phyloP scores from a whole-genome alignment of 495 filamentous ascomycete species.

The Talaromyces adpressus region DNA sequence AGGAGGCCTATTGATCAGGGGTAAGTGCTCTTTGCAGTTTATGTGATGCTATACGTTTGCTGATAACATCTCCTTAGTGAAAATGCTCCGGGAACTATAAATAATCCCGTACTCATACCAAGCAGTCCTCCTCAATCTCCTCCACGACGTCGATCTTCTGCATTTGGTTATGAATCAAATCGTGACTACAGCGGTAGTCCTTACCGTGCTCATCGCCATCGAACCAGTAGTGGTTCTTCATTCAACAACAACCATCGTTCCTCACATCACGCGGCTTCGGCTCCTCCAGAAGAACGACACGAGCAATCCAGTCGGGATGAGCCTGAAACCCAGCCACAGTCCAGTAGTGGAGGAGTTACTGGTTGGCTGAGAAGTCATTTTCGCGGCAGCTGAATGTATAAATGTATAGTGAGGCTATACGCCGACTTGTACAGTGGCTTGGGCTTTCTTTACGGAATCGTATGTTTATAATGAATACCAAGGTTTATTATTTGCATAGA shows the following conservation, averaged over 20 bases:
- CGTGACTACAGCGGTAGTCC: background rate
- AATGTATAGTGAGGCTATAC: background rate
- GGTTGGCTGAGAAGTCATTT: constrained; percentile 35
- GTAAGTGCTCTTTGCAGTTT: constrained; percentile 12
- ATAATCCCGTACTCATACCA: constrained; percentile 23
- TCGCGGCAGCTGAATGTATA: constrained; percentile 18
- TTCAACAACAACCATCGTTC: background rate
- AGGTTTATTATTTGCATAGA: background rate
- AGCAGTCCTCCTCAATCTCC: constrained; percentile 21
- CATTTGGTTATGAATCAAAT: background rate
- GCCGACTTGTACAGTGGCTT: background rate
- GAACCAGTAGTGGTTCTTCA: background rate
- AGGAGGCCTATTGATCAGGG: constrained; percentile 59
- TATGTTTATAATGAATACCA: background rate
- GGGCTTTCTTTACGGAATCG: background rate
- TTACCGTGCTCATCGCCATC: background rate
- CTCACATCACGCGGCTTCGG: background rate
- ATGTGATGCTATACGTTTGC: constrained; percentile 9
- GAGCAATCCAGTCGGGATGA: constrained; percentile 21
- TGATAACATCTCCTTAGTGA: constrained; percentile 11
- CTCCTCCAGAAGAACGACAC: constrained; percentile 9
- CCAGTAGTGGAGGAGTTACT: constrained; percentile 22
- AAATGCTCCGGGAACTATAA: constrained; percentile 20
- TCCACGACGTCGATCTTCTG: background rate
- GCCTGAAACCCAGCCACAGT: background rate